Evolutionary conservation across 1,284 basidiomycete species (phyloP), one percentile per base, ranked within the genome.

Genomic region (Moesziomyces sp.): DNA sequence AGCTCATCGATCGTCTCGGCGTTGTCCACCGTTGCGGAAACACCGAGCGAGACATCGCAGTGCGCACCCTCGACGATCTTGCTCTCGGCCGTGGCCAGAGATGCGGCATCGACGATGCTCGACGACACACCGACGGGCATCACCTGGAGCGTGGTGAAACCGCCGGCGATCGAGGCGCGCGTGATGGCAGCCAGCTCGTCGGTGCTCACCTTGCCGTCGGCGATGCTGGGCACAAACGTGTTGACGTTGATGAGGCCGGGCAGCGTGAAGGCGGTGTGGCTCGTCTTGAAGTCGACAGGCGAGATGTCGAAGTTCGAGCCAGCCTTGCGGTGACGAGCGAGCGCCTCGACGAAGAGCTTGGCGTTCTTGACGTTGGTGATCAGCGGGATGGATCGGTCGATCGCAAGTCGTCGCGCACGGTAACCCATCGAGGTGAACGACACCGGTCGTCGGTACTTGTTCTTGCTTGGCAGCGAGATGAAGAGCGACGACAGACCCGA

Each of bases 321-420:
- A 90, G 93, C 76, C 94, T 76, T 75, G 55, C 80, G 75, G 68
- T 82, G 75, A 40, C 78, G 90, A 65, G 97, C 92, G 63, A 99
- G 89, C 3, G 96, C 97, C 85, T 99, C 95, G 43, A 94, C 92
- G 52, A 99, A 89, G 81, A 99, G 88, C 86, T 99, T 99, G 71
- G 97, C 97, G 84, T 94, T 95, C 88, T 99, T 99, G 86, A 99
- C 92, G 84, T 99, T 99, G 63, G 96, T 99, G 84, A 99, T 94
- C 56, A 99, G 88, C 0, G 97, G 96, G 42, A 99, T 91, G 35
- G 94, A 95, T 82, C 96, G 97, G 86, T 99, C 96, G 73, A 99
- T 96, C n/a, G 97, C 96, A 92, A 98, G 95, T 74, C 96, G 92
- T 84, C 97, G 92, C 33, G 94, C 96, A 70, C 91, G 90, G 86